These are phyloP conservation scores for Pelargonium citronellum DNA, from an alignment of 441 rosid genomes.

Conservation along the genomic window DNA sequence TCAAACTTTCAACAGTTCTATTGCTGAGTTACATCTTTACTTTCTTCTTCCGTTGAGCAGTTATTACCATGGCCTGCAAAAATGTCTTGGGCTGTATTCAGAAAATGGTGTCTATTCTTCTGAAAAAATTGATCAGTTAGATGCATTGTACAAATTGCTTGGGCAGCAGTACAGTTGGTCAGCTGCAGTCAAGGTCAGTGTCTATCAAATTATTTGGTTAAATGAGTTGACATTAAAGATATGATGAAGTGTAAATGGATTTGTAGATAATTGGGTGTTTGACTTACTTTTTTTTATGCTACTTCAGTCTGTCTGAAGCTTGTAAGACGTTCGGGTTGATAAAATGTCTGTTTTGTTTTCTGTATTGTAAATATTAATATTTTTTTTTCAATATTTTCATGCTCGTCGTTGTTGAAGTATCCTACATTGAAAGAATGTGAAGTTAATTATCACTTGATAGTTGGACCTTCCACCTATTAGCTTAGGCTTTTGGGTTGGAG, in stretches of 20 bases:
- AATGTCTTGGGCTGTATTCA: conserved; percentile 58
- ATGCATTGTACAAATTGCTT: conserved; percentile 71
- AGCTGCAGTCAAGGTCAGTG: conserved; percentile 87
- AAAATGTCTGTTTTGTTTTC: not conserved
- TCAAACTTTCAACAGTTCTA: not conserved
- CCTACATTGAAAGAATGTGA: not conserved
- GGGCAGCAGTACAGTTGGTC: conserved; percentile 73
- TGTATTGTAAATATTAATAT: not conserved
- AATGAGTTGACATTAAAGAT: not conserved
- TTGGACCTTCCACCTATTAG: not conserved
- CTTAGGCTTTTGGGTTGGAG: not conserved
- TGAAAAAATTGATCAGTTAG: conserved; percentile 68
- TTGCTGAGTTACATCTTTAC: conserved; percentile 25
- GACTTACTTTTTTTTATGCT: not conserved
- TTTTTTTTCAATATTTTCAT: not conserved
- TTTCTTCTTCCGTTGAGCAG: conserved; percentile 38
- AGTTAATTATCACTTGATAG: not conserved
- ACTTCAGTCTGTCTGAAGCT: not conserved
- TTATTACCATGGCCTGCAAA: conserved; percentile 91
- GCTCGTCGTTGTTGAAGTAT: not conserved
- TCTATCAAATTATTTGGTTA: not conserved
- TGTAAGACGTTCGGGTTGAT: not conserved
- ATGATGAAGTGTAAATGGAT: conserved; percentile 1
- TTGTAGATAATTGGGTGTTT: not conserved
- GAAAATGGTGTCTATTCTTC: conserved; percentile 59